Percentiles rank a stretch among this genome's conserved stretches.
phyloP scores from a whole-genome alignment of 345 rosid species.

The Euphorbia tirucalli region DNA sequence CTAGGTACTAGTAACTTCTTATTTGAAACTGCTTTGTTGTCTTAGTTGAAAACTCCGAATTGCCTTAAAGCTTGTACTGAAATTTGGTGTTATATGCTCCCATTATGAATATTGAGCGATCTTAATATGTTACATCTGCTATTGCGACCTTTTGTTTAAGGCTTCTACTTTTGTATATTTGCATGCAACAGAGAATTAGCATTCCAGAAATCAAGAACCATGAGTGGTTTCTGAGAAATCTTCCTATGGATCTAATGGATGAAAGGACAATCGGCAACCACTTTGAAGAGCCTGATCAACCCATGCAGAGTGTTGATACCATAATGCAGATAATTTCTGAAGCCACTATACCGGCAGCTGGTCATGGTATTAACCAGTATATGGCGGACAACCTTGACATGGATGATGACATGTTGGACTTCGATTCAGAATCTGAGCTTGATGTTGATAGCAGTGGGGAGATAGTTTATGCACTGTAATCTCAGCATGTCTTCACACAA shows the following conservation, averaged over 20 bases:
- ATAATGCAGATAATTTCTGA: constrained; percentile 36
- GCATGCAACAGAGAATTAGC: constrained; percentile 23
- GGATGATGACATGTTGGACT: constrained; percentile 35
- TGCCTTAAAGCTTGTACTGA: neutral
- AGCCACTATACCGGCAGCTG: constrained; percentile 33
- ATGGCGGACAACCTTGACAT: constrained; percentile 31
- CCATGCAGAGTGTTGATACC: constrained; percentile 27
- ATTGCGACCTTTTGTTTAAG: constrained; percentile 1
- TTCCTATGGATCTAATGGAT: constrained; percentile 32
- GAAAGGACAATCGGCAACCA: constrained; percentile 32
- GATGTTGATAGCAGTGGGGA: constrained; percentile 37
- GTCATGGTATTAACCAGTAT: constrained; percentile 17
- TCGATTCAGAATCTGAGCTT: constrained; percentile 37
- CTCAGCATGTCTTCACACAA: neutral
- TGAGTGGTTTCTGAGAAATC: constrained; percentile 30
- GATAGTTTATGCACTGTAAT: constrained; percentile 27
- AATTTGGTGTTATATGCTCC: neutral
- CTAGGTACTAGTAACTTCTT: neutral
- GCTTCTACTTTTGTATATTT: constrained; percentile 9
- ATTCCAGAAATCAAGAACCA: constrained; percentile 33
- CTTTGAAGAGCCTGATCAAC: constrained; percentile 35
- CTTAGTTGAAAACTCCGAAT: neutral
- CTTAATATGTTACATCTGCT: neutral
- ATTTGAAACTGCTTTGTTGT: neutral
- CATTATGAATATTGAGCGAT: neutral